A percentile compares a stretch with the other conserved stretches of the same genome.
Conservation (phyloP, 352 stramenopile species). For the Phytophthora uliginosa region DNA sequence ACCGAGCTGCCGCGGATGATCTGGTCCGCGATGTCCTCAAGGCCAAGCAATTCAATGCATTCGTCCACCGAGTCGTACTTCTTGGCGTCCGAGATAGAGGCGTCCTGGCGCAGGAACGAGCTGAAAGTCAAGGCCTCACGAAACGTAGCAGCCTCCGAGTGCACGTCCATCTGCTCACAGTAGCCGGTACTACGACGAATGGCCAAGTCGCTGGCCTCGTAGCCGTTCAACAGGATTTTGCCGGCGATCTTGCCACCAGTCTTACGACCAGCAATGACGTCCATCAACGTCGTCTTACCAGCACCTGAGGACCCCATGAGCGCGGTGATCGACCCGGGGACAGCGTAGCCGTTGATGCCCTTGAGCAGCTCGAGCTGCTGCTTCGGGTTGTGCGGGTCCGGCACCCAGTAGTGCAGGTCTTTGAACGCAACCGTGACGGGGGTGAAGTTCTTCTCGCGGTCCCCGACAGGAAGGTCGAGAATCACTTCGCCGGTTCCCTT, state of each 20-base stretch:
- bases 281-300: neutral
- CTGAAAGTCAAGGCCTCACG: conserved; percentile 88
- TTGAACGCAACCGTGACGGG: conserved; percentile 27
- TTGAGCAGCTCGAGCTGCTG: conserved; percentile 16
- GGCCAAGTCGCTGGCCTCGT: conserved; percentile 48
- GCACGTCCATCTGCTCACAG: conserved; percentile 90
- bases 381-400: conserved; percentile 16
- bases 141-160: conserved; percentile 66
- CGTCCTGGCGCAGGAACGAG: conserved; percentile 66
- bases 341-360: conserved; percentile 6
- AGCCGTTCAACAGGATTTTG: conserved; percentile 43
- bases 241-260: conserved; percentile 3
- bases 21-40: conserved; percentile 40
- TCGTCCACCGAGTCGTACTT: conserved; percentile 36
- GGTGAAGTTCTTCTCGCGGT: conserved; percentile 15
- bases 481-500: neutral
- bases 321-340: neutral
- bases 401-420: conserved; percentile 20
- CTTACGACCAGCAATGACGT: neutral
- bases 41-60: conserved; percentile 24
- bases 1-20: conserved; percentile 39
- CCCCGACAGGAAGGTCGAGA: neutral
- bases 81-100: conserved; percentile 26
- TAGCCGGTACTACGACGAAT: conserved; percentile 60
- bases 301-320: neutral